phyloP scores from a whole-genome alignment of 2,329 filamentous ascomycete genomes.

The Fusarium solani-melongenae region DNA sequence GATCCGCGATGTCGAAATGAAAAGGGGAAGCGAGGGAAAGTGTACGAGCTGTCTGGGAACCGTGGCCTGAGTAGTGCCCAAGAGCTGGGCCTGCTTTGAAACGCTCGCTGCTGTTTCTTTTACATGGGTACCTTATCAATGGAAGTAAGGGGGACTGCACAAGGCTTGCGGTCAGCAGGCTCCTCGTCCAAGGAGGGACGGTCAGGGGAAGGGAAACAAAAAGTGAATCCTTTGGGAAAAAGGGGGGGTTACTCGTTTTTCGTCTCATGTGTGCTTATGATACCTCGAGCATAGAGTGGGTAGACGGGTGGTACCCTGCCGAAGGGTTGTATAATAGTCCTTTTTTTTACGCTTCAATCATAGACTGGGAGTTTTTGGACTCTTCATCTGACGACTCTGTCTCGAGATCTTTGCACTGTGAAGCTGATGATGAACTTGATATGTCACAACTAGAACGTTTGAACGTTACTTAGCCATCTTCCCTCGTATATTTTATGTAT shows the following conservation, averaged over 20 bases:
- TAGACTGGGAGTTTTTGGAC: constrained; percentile 39
- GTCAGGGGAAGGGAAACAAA: constrained; percentile 12
- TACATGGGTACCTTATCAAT: constrained; percentile 10
- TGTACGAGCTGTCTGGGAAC: constrained; percentile 21
- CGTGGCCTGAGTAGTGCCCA: constrained; percentile 32
- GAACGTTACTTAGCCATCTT: not conserved
- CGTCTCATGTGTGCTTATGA: constrained; percentile 41
- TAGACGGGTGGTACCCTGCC: constrained; percentile 39
- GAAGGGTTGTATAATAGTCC: constrained; percentile 44
- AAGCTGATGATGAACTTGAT: not conserved
- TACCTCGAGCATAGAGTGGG: constrained; percentile 39
- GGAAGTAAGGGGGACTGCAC: constrained; percentile 26
- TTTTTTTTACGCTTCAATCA: constrained; percentile 42
- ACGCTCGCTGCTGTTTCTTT: constrained; percentile 17
- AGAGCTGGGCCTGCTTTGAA: constrained; percentile 40
- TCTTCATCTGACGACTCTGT: constrained; percentile 11
- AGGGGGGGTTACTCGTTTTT: constrained; percentile 31
- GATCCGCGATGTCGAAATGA: not conserved
- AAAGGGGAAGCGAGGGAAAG: constrained; percentile 17
- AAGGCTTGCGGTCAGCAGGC: constrained; percentile 31
- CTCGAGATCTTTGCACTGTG: not conserved
- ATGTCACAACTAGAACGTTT: not conserved
- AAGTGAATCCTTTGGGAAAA: constrained; percentile 38
- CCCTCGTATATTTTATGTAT: not conserved
- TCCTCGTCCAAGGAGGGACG: constrained; percentile 15